Base-by-base conservation (phyloP, 2,329 filamentous ascomycete genomes). In the Dactylellina cionopaga region DNA sequence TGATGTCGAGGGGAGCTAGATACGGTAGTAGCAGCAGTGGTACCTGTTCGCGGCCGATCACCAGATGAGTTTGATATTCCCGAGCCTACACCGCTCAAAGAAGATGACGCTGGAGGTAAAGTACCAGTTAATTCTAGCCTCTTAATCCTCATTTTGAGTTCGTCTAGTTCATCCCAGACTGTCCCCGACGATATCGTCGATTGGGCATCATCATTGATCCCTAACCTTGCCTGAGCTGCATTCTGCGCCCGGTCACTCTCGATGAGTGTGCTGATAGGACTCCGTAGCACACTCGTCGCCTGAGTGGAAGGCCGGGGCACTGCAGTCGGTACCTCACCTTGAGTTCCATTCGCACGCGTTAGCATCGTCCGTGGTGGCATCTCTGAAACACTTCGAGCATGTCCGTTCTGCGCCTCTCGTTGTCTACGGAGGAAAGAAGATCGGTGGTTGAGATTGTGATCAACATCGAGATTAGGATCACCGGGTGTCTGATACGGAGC, bases 151-250 rank as follows among this genome's bases (percentile, higher is more conserved):
- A 92, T 95, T 80, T 98, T 98, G 47, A 99, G 83, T 75, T 98
- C 95, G 77, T 98, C 95, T 25, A 99, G 82, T 80, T 99, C 95
- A 79, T 98, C 95, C 95, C 95, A 99, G 1, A 99, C 92, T 0
- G 92, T 97, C 27, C 59, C 62, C 1, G 92, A 96, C 0, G 95
- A 98, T 31, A 90, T 85, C 0, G 90, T 94, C 0, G 95, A 98
- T 77, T 95, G 92, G 0, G 92, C 92, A 6, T 89, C 89, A 77
- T 93, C 89, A 9, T 68, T 65, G 5, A 64, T 74, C 3, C 62
- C 75, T 44, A 60, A 59, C 66, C 43, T 74, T 46, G 22, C 63
- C 56, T 64, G 74, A 29, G 39, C 74, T 3, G 70, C 56, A 46
- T 74, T 56, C 47, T 68, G 59, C 17, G 64, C 59, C 39, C 70